Evolutionary conservation across 164 flowering plant species (phyloP).

Genomic region (Magnolia kwangsiensis): DNA sequence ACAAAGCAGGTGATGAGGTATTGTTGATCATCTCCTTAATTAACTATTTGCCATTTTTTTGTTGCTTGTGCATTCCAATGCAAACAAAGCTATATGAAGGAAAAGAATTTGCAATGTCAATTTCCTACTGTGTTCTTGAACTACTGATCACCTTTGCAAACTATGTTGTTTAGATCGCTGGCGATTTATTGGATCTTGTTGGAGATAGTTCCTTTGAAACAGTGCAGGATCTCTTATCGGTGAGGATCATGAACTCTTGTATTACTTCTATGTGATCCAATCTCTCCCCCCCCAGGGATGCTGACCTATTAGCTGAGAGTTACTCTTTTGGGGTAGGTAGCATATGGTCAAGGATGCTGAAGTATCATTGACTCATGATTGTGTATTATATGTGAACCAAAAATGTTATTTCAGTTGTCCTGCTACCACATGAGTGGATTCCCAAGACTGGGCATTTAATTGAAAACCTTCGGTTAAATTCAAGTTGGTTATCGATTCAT

Average conservation of each 20-base stretch:
- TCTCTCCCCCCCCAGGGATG: no score
- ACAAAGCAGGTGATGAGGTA: constrained; percentile 96
- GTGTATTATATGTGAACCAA: not conserved
- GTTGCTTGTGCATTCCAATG: not conserved
- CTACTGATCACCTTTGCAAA: not conserved
- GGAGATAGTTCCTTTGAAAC: constrained; percentile 89
- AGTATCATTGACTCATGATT: not conserved
- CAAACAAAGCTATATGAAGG: not conserved
- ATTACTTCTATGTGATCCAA: not conserved
- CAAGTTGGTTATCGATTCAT: not conserved
- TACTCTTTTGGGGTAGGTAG: not conserved
- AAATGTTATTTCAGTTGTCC: not conserved
- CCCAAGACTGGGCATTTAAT: not conserved
- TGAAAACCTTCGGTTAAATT: not conserved
- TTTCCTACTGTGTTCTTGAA: not conserved
- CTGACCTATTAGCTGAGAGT: not conserved
- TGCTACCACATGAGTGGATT: not conserved
- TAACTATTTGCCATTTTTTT: not conserved
- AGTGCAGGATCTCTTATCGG: constrained; percentile 81
- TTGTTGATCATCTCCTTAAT: not conserved
- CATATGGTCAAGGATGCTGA: not conserved
- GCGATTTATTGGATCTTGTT: constrained; percentile 89
- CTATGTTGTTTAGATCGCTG: constrained; percentile 67
- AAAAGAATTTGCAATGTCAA: not conserved
- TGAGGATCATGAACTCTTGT: constrained; percentile 29